Conservation (phyloP, 371 early-diverging fungal genomes). For the Massospora cicadina region DNA sequence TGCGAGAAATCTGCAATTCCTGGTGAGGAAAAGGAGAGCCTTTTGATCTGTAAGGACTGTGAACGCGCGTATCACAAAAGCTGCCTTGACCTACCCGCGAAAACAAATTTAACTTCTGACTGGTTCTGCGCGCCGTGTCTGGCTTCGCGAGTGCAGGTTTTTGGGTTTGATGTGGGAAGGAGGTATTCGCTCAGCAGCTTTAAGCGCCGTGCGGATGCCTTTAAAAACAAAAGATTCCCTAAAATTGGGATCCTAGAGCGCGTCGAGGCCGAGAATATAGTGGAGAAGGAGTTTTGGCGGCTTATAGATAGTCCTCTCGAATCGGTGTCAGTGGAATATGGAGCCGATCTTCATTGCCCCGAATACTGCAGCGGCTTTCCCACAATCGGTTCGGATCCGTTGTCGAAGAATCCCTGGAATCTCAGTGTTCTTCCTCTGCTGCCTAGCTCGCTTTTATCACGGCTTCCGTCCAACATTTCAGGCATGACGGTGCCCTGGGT, state of each 20-base stretch:
- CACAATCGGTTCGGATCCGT: conserved; percentile 28
- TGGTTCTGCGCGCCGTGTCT: conserved; percentile 84
- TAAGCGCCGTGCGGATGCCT: conserved; percentile 52
- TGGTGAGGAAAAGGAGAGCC: conserved; percentile 31
- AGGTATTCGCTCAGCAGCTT: conserved; percentile 63
- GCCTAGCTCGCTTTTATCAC: conserved; percentile 62
- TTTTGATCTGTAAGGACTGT: conserved; percentile 79
- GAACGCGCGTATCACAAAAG: conserved; percentile 60
- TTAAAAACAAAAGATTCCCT: conserved; percentile 59
- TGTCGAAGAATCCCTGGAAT: conserved; percentile 63
- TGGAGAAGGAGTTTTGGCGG: conserved; percentile 91
- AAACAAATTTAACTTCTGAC: conserved; percentile 40
- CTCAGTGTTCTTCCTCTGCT: conserved; percentile 68
- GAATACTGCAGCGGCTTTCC: conserved; percentile 83
- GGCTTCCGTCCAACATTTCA: conserved; percentile 62
- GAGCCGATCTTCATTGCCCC: conserved; percentile 83
- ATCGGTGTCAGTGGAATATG: conserved; percentile 86
- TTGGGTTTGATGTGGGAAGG: conserved; percentile 80
- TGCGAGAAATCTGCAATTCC: neutral
- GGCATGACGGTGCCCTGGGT: conserved; percentile 96
- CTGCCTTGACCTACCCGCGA: conserved; percentile 59
- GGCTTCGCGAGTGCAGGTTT: conserved; percentile 57
- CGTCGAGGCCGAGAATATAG: conserved; percentile 19
- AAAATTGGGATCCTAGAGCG: conserved; percentile 12
- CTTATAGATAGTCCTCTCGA: conserved; percentile 71